Evolutionary conservation across 768 basidiomycete species (phyloP), one percentile per base, ranked within the genome.

Genomic region (Tubosaeta brunneosetosa): DNA sequence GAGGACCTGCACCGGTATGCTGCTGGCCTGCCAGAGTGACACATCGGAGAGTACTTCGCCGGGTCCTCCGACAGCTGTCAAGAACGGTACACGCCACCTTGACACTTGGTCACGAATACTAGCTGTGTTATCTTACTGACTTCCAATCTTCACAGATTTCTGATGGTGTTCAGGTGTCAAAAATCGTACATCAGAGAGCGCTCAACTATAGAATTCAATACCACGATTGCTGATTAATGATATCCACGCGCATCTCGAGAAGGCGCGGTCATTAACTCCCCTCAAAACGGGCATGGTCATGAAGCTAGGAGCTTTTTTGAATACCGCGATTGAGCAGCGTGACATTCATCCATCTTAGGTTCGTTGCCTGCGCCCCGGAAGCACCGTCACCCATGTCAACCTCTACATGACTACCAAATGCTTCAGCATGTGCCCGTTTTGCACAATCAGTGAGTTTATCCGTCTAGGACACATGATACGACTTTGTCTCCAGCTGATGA

Each of bases 111-210:
- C 54, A 44, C 38, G 42, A 29, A 22, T 22, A 22, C 22, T 22
- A 22, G 22, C 22, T 22, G 22, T 22, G 27, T 47, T 27, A 16
- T 48, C 12, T 4, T n/a, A 34, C 22, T 33, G 14, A 31, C 47
- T 27, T 44, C 44, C 38, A 60, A 45, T 44, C 43, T 43, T 60
- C 49, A 40, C 47, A 50, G 41, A 55, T 59, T 32, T 40, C 44
- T 47, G 45, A 48, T 38, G 49, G 45, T 12, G 17, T 50, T 10
- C 49, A 44, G 49, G 19, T 32, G 42, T 40, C 17, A 32, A 41
- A 16, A 49, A 19, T 32, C 41, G 26, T 16, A 11, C 42, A 33
- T 17, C 49, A 25, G 27, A 33, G 31, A 43, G 41, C 49, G 49
- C n/a, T 50, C 25, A 32, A 34, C 29, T 31, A 22, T 6, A 34